phyloP scores from a whole-genome alignment of 441 rosid genomes.

The Eutrema salsugineum region DNA sequence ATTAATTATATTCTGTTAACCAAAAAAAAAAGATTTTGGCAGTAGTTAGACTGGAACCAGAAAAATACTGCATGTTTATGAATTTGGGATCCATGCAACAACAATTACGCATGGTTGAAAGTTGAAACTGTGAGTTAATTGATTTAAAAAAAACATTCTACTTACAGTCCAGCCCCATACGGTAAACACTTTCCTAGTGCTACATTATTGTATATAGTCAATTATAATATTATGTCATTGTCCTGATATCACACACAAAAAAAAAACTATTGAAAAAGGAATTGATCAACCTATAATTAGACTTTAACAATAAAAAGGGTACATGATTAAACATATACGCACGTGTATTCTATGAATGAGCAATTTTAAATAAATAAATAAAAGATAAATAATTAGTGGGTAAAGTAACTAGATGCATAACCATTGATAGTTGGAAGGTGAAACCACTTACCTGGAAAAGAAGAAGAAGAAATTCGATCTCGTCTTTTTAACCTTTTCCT shows the following conservation, averaged over 20 bases:
- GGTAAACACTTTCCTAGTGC: background rate
- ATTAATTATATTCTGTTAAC: no score
- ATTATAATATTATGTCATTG: background rate
- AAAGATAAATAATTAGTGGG: background rate
- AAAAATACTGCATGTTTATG: no score
- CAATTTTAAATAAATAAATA: background rate
- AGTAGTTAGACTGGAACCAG: no score
- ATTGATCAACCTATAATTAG: background rate
- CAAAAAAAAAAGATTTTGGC: no score
- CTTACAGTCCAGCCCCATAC: no score
- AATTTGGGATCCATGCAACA: no score
- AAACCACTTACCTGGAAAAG: constrained; percentile 26
- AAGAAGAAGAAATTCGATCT: constrained; percentile 20
- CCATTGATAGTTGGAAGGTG: constrained; percentile 34
- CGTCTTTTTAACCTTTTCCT: background rate
- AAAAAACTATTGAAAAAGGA: background rate
- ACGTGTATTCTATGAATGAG: constrained; percentile 3
- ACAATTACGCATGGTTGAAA: background rate
- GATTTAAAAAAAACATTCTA: background rate
- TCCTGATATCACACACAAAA: background rate
- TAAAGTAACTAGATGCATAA: constrained; percentile 14
- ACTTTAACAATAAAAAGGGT: background rate
- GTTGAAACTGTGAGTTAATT: background rate
- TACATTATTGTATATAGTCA: constrained; percentile 6
- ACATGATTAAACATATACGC: background rate